phyloP scores from a whole-genome alignment of 208 protist genomes.

The Leishmania guyanensis region DNA sequence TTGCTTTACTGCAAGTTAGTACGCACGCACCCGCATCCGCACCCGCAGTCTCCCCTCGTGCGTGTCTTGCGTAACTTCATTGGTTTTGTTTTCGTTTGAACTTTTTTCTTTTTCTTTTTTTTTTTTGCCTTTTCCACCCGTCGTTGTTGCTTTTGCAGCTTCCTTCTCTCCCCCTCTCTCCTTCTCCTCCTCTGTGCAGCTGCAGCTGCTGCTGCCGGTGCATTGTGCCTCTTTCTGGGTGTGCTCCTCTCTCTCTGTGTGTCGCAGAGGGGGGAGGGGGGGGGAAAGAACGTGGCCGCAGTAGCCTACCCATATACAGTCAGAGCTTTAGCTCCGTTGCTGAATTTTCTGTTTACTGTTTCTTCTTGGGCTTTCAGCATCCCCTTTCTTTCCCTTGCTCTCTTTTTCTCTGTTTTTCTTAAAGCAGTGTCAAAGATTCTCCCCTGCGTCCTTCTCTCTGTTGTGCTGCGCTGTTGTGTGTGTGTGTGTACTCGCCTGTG shows the following conservation, averaged over 20 bases:
- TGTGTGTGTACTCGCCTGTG: not conserved
- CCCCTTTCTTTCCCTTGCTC: not conserved
- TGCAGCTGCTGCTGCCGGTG: not conserved
- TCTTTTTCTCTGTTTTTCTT: conserved; percentile 6
- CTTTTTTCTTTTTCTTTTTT: not conserved
- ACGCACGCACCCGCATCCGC: not conserved
- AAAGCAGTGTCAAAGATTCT: conserved; percentile 1
- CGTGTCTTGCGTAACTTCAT: not conserved
- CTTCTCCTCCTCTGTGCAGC: not conserved
- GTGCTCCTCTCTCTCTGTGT: not conserved
- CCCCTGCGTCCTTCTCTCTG: not conserved
- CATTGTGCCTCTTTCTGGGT: not conserved
- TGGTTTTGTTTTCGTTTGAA: not conserved
- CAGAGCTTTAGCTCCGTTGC: not conserved
- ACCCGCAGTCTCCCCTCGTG: not conserved
- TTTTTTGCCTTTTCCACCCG: not conserved
- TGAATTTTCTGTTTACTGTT: not conserved
- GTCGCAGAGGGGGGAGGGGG: not conserved
- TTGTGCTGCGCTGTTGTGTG: not conserved
- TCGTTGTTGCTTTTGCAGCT: conserved; percentile 15
- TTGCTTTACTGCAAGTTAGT: not conserved
- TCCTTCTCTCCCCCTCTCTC: conserved; percentile 3
- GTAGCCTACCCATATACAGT: not conserved
- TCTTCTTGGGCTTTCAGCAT: no score
- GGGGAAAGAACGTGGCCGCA: not conserved